Conservation (phyloP, 2,329 filamentous ascomycete genomes). For the Pseudogymnoascus sp. region DNA sequence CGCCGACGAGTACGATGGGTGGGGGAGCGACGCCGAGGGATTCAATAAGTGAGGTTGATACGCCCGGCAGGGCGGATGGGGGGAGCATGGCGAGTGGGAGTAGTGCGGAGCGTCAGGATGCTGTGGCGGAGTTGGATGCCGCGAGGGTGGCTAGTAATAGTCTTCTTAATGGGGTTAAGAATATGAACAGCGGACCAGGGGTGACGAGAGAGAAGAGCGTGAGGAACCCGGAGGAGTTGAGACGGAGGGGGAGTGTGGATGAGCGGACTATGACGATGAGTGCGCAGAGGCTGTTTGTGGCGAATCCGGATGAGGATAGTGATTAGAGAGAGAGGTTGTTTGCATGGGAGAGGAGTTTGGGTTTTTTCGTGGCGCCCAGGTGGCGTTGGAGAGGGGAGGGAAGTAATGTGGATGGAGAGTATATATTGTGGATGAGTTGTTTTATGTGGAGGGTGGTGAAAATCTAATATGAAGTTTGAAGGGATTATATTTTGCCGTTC, state of each 20-base stretch:
- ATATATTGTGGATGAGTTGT: not conserved
- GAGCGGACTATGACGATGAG: conserved; percentile 62
- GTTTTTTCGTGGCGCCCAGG: not conserved
- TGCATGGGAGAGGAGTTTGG: no score
- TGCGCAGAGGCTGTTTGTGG: conserved; percentile 69
- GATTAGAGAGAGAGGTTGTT: conserved; percentile 17
- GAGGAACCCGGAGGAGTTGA: conserved; percentile 64
- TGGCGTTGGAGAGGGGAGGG: not conserved
- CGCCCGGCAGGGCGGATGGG: not conserved
- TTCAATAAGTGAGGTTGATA: not conserved
- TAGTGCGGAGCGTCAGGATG: conserved; percentile 49
- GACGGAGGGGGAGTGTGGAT: conserved; percentile 73
- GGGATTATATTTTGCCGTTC: not conserved
- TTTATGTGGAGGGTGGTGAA: not conserved
- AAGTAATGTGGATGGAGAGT: not conserved
- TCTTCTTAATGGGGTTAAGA: conserved; percentile 47
- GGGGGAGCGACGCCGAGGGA: not conserved
- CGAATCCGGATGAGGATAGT: conserved; percentile 61
- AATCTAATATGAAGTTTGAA: not conserved
- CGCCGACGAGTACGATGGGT: not conserved
- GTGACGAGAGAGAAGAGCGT: conserved; percentile 58
- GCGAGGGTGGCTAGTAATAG: conserved; percentile 52
- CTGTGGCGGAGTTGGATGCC: conserved; percentile 47
- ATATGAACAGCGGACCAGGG: conserved; percentile 54
- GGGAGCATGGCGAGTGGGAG: conserved; percentile 18